Evolutionary conservation across 169 alveolate species (phyloP), one percentile per base, ranked within the genome.

Genomic region (Plasmodium malariae): DNA sequence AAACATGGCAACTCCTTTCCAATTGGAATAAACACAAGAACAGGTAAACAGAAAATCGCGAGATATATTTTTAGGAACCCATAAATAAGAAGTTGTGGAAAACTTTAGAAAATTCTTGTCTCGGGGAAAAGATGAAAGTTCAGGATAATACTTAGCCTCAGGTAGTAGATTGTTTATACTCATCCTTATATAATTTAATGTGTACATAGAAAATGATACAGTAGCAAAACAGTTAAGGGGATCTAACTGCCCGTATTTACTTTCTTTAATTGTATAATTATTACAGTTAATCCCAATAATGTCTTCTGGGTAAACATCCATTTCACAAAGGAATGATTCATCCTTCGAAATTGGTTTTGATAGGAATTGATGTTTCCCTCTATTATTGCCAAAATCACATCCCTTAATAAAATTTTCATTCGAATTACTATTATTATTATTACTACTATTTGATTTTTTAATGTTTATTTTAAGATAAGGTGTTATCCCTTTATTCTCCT

Each of bases 61-160:
- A 30, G 43, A 34, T 51, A 78, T 32, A 0, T 63, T 17, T 5
- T 65, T 32, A 37, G 89, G 89, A n/a, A 78, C 63, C 89, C 63
- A 63, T 54, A 78, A 62, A 37, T 78, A 78, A 24, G 88, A 59
- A 43, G 76, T 78, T 19, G 88, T 74, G 21, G 57, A 40, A 7
- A 62, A 78, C 21, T 62, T 63, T 34, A 45, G 45, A 17, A 65
- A 78, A 43, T 78, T 78, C 19, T 67, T 51, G 30, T 78, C 76
- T 37, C 48, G 43, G 11, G 68, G 70, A 37, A 11, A 48, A 6
- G 89, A 49, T 19, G 74, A 37, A 14, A 68, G 32, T 5, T 78
- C 89, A 55, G 89, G 89, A 51, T 62, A 78, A 68, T 78, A 78
- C 36, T 48, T 51, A 36, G 89, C 89, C 5, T 48, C 57, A 28